Evolutionary conservation across 495 filamentous ascomycete species (phyloP), one percentile per base, ranked within the genome.

Genomic region (Penicillium argentinense): DNA sequence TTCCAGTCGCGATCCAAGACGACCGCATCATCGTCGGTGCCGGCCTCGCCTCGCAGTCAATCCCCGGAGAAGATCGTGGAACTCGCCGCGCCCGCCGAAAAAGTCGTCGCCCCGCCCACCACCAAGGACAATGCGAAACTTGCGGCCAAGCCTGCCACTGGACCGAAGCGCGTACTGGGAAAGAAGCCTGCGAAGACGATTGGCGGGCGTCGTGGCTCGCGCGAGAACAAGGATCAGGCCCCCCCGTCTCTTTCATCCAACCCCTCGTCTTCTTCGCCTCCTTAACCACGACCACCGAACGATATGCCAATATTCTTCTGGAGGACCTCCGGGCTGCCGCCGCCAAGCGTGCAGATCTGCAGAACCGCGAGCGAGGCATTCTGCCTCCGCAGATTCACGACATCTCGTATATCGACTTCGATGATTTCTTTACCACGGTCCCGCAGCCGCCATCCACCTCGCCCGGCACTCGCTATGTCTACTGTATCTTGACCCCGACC

Each of bases 181-280:
- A 73, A 64, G 30, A 68, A 65, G 38, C 66, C 63, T 12, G 39
- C 42, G 8, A 68, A 68, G 46, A 57, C 50, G 12, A 53, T 56
- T 14, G 54, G 56, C 11, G 45, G 62, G 13, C 57, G 54, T 16
- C 43, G 49, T 16, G 51, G 30, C 36, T 46, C 52, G 8, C 49
- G 34, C 21, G 54, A 67, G 38, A 24, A 53, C 11, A 18, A 11
- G 5, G 45, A 54, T 9, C 18, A 36, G 33, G 33, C 33, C 33
- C 33, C 8, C 52, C 57, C 14, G 22, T 60, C 39, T 47, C 52
- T 1, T 58, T 49, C 51, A 82, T 95, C 27, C 90, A 95, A 59
- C 77, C 85, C 1, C 67, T 95, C 16, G 73, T 97, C 2, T 97
- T 97, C 72, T 97, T 81, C 64, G 90, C 88, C 5, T 93, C 90